A percentile compares a stretch with the other conserved stretches of the same genome.
Conservation (phyloP, 2,329 filamentous ascomycete genomes). For the Penicillium oxalicum region DNA sequence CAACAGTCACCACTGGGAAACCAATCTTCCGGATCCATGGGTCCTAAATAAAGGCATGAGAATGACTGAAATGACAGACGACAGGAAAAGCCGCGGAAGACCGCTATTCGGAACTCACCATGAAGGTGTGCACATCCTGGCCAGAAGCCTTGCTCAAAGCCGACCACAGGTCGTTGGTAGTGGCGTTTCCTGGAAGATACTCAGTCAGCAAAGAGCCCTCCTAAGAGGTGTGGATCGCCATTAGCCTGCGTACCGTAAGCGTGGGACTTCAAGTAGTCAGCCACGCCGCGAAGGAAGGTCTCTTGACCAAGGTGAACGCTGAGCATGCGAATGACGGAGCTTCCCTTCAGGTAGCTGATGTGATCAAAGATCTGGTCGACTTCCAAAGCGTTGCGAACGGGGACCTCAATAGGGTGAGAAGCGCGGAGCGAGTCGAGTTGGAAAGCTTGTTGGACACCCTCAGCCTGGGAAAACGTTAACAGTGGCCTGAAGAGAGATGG, state of each 20-base stretch:
- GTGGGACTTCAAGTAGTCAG: constrained; percentile 81
- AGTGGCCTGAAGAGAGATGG: constrained; percentile 26
- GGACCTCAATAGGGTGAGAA: constrained; percentile 93
- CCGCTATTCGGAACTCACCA: constrained; percentile 46
- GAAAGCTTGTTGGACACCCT: constrained; percentile 88
- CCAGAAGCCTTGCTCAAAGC: constrained; percentile 83
- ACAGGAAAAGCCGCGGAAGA: background rate
- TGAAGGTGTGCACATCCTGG: constrained; percentile 76
- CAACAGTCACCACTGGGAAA: constrained; percentile 81
- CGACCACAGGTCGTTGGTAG: constrained; percentile 84
- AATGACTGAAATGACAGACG: constrained; percentile 1
- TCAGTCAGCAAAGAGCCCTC: background rate
- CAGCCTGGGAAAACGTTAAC: constrained; percentile 54
- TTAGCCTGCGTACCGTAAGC: constrained; percentile 58
- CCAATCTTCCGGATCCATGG: constrained; percentile 95
- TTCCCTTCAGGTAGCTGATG: constrained; percentile 95
- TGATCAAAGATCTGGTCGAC: constrained; percentile 97
- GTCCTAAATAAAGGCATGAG: constrained; percentile 38
- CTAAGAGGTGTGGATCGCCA: background rate
- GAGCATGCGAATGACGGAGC: constrained; percentile 93
- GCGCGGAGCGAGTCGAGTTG: constrained; percentile 82
- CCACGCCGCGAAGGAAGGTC: constrained; percentile 83
- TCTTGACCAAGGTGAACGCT: constrained; percentile 82
- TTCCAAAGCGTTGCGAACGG: constrained; percentile 85
- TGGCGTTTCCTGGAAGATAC: constrained; percentile 58